Conservation (phyloP, 2,329 filamentous ascomycete species). For the Colletotrichum neosansevieriae region DNA sequence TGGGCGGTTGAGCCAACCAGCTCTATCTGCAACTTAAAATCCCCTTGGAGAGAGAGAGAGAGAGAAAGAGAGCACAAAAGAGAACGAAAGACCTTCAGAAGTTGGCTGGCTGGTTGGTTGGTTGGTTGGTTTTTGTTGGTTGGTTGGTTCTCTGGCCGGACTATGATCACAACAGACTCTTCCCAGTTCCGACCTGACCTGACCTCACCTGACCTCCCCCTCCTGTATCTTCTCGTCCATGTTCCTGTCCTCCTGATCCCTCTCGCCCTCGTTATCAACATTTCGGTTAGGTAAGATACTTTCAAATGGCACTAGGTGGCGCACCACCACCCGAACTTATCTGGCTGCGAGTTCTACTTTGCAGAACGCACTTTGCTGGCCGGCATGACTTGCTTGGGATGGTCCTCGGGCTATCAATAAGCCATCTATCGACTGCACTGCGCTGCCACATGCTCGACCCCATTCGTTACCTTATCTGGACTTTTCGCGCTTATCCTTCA, state of each 20-base stretch:
- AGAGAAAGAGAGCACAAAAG: background rate
- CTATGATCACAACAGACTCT: conserved; percentile 19
- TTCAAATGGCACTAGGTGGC: conserved; percentile 23
- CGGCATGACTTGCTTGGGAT: conserved; percentile 10
- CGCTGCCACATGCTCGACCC: background rate
- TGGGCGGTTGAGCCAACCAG: background rate
- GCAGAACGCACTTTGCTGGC: conserved; percentile 18
- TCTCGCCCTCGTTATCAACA: conserved; percentile 7
- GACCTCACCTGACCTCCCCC: background rate
- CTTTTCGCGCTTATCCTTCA: conserved; percentile 28
- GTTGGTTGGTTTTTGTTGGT: background rate
- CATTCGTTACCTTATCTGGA: conserved; percentile 29
- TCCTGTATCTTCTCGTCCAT: conserved; percentile 12
- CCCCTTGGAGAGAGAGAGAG: background rate
- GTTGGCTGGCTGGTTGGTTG: background rate
- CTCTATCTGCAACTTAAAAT: background rate
- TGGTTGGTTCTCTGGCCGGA: conserved; percentile 1
- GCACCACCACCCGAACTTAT: conserved; percentile 3
- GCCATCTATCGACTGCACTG: background rate
- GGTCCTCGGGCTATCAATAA: conserved; percentile 12
- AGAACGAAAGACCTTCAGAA: background rate
- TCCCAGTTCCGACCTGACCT: background rate
- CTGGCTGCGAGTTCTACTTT: conserved; percentile 12
- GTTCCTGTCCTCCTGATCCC: conserved; percentile 10
- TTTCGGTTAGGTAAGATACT: conserved; percentile 26